These are phyloP conservation scores for Fimicolochytrium jonesii DNA, from an alignment of 192 early-diverging fungal species.

Conservation along the genomic window DNA sequence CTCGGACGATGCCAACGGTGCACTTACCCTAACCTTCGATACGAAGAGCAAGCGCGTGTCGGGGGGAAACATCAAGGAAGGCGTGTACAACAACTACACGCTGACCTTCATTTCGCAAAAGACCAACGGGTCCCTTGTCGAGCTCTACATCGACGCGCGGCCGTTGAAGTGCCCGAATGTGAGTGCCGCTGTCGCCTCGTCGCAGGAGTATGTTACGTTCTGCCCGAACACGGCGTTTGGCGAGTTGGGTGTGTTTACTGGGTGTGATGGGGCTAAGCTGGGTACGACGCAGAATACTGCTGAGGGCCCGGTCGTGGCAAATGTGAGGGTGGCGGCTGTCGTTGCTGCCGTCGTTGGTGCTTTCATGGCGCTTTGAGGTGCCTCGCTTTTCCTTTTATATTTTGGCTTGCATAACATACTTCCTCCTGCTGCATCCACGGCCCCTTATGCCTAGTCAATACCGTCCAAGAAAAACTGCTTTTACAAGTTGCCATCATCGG, in stretches of 20 bases:
- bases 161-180: conserved; percentile 3
- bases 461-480: too few species aligned
- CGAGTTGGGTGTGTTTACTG: conserved; percentile 14
- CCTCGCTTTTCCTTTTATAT: too few species aligned
- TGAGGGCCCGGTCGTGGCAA: too few species aligned
- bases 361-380: too few species aligned
- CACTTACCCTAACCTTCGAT: conserved; percentile 2
- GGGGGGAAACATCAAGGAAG: not conserved
- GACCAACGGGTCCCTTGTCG: not conserved
- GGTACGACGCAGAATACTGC: too few species aligned
- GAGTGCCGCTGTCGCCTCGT: not conserved
- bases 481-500: too few species aligned
- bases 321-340: too few species aligned
- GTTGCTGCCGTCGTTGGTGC: too few species aligned
- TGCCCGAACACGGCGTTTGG: conserved; percentile 22
- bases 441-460: too few species aligned
- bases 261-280: conserved; percentile 24
- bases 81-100: conserved; percentile 12
- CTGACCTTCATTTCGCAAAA: not conserved
- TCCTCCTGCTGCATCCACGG: too few species aligned
- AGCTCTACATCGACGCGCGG: conserved; percentile 19
- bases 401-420: too few species aligned
- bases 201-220: not conserved
- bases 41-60: not conserved
- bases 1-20: not conserved